A percentile compares a stretch with the other conserved stretches of the same genome.
Conservation (phyloP, 2,329 filamentous ascomycete genomes). For the Rutstroemia sp. region DNA sequence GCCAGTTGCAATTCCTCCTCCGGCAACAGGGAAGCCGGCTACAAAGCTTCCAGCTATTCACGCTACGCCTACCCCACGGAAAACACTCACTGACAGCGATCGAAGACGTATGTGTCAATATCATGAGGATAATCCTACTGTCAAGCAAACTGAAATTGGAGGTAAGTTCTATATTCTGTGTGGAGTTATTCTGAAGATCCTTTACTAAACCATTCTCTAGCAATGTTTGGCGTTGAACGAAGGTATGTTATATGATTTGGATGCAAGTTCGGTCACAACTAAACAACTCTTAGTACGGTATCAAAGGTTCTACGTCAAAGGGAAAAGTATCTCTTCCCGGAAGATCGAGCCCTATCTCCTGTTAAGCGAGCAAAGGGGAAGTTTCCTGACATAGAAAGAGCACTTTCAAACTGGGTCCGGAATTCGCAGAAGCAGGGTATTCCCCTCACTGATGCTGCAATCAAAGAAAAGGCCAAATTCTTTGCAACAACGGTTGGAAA, state of each 20-base stretch:
- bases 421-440: slow-evolving; percentile 73
- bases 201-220: slow-evolving; percentile 38
- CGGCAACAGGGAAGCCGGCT: slow-evolving; percentile 37
- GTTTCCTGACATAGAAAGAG: slow-evolving; percentile 84
- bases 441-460: slow-evolving; percentile 68
- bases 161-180: slow-evolving; percentile 40
- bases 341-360: slow-evolving; percentile 71
- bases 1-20: slow-evolving; percentile 47
- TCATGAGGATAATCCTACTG: slow-evolving; percentile 79
- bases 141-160: slow-evolving; percentile 96
- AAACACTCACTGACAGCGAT: slow-evolving; percentile 86
- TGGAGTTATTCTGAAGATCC: background rate
- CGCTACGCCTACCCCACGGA: slow-evolving; percentile 60
- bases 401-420: slow-evolving; percentile 77
- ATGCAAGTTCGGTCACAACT: background rate
- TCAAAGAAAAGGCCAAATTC: slow-evolving; percentile 74
- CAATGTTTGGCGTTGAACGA: slow-evolving; percentile 91
- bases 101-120: slow-evolving; percentile 90
- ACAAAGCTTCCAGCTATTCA: slow-evolving; percentile 42
- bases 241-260: slow-evolving; percentile 53
- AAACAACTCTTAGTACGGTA: slow-evolving; percentile 63
- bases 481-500: slow-evolving; percentile 70
- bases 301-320: slow-evolving; percentile 93
- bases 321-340: slow-evolving; percentile 83
- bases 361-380: slow-evolving; percentile 79